Base-by-base conservation (phyloP, 2,329 filamentous ascomycete genomes). In the Venturia effusa region DNA sequence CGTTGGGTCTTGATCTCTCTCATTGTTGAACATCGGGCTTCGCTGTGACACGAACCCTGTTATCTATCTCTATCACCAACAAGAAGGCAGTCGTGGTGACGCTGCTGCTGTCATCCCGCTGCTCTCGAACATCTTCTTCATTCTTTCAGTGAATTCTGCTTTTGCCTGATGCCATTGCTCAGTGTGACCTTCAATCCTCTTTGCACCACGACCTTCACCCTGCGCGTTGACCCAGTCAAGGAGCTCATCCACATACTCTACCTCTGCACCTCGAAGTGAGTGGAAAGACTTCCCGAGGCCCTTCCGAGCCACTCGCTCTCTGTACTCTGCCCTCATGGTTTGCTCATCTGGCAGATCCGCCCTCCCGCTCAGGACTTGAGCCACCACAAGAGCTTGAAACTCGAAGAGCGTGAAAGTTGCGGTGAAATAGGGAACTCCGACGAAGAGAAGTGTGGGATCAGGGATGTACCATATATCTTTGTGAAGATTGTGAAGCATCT, bases 401-500 rank as follows among this genome's bases (percentile, higher is more conserved):
- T 89, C 87, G 66, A 88, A 89, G 0, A 89, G 75, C 0, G 84
- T 84, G 68, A 89, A 90, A 0, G 87, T 89, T 0, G 85, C 84
- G 0, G 83, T 83, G 68, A 87, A 83, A 68, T 84, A 88, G 0
- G 84, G 85, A 0, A 86, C 82, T 0, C 87, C 87, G 22, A 89
- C 76, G 66, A 89, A 89, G 0, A 79, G 75, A 0, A 89, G 75
- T 0, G 83, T 82, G 0, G 86, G 85, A 66, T 89, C 86, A 0
- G 80, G 80, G 54, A 88, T 88, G 72, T 88, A 89, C 70, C 88
- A 89, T 17, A 89, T 85, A 70, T 90, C 87, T 65, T 84, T 84
- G 75, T 89, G 84, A 1, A 89, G 75, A 67, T 89, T 89, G 68
- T 89, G 87, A 2, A 78, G 71, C 70, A 85, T 83, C 15, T 79